phyloP scores from a whole-genome alignment of 306 rosid genomes.

The Hippophae tibetana region DNA sequence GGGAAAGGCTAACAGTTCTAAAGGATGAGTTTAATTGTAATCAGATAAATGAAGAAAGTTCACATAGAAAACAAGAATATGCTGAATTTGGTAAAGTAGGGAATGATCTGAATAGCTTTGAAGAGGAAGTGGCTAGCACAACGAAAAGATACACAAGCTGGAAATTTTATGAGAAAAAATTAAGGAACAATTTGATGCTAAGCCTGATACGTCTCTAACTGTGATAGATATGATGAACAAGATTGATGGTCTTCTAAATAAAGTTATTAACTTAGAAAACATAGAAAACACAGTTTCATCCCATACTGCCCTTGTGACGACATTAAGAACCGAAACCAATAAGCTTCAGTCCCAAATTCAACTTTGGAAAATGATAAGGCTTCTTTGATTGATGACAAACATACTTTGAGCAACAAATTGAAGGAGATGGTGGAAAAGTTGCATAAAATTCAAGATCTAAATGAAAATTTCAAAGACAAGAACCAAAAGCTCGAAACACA shows the following conservation, averaged over 20 bases:
- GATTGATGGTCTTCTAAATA: slow-evolving; percentile 70
- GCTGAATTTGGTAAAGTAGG: slow-evolving; percentile 14
- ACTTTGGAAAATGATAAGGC: slow-evolving; percentile 58
- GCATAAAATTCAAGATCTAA: slow-evolving; percentile 40
- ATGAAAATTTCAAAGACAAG: slow-evolving; percentile 39
- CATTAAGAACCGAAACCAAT: slow-evolving; percentile 55
- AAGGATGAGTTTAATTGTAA: slow-evolving; percentile 35
- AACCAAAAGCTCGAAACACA: slow-evolving; percentile 48
- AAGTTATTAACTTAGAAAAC: slow-evolving; percentile 65
- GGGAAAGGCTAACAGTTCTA: slow-evolving; percentile 46
- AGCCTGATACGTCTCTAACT: slow-evolving; percentile 37
- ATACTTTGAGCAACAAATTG: slow-evolving; percentile 34
- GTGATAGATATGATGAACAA: slow-evolving; percentile 76
- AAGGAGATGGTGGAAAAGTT: slow-evolving; percentile 58
- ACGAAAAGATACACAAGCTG: slow-evolving; percentile 31
- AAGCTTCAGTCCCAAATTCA: slow-evolving; percentile 56
- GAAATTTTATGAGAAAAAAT: slow-evolving; percentile 38
- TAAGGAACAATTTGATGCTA: slow-evolving; percentile 39
- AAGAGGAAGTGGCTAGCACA: slow-evolving; percentile 20
- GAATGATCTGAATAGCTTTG: slow-evolving; percentile 11
- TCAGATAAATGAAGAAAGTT: slow-evolving; percentile 18
- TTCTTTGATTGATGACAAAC: slow-evolving; percentile 35
- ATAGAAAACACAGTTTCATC: slow-evolving; percentile 69
- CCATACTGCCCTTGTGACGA: slow-evolving; percentile 52
- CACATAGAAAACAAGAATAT: slow-evolving; percentile 7